Conservation (phyloP, 176 grass and related monocot species). For the Aegilops tauschii region DNA sequence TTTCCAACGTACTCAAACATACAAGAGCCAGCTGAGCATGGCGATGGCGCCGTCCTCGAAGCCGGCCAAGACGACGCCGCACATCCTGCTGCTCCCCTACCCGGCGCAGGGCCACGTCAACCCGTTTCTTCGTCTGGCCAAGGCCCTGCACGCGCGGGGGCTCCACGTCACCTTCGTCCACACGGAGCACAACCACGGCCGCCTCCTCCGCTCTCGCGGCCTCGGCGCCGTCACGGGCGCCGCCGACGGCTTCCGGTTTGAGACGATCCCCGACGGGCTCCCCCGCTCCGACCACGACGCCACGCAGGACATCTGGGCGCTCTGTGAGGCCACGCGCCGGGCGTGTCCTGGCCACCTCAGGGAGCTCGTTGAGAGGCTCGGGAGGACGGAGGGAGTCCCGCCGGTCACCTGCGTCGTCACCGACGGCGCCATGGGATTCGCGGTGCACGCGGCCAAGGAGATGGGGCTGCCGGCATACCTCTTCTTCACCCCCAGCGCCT, state of each 20-base stretch:
- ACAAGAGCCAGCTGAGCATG: not conserved
- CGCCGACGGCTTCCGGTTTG: conserved; percentile 37
- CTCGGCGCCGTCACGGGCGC: conserved; percentile 7
- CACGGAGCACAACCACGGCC: conserved; percentile 66
- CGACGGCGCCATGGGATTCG: conserved; percentile 58
- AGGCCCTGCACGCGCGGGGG: conserved; percentile 41
- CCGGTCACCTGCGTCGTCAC: conserved; percentile 55
- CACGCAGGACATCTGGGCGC: conserved; percentile 59
- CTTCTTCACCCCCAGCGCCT: conserved; percentile 58
- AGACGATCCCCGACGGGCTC: conserved; percentile 66
- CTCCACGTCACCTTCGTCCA: conserved; percentile 73
- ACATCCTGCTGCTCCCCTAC: conserved; percentile 58
- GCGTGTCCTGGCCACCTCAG: conserved; percentile 23
- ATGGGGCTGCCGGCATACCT: conserved; percentile 41
- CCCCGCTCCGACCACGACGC: conserved; percentile 33
- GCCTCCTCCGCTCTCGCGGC: conserved; percentile 41
- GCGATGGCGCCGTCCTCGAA: not conserved
- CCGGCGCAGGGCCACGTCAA: conserved; percentile 76
- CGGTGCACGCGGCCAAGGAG: conserved; percentile 51
- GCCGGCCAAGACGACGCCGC: not conserved
- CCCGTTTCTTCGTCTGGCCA: conserved; percentile 60
- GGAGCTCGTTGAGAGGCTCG: conserved; percentile 30
- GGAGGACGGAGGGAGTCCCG: conserved; percentile 2
- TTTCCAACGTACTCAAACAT: no score
- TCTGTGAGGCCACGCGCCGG: conserved; percentile 53